Evolutionary conservation across 306 rosid genomes (phyloP).

Genomic region (Prunus campanulata): DNA sequence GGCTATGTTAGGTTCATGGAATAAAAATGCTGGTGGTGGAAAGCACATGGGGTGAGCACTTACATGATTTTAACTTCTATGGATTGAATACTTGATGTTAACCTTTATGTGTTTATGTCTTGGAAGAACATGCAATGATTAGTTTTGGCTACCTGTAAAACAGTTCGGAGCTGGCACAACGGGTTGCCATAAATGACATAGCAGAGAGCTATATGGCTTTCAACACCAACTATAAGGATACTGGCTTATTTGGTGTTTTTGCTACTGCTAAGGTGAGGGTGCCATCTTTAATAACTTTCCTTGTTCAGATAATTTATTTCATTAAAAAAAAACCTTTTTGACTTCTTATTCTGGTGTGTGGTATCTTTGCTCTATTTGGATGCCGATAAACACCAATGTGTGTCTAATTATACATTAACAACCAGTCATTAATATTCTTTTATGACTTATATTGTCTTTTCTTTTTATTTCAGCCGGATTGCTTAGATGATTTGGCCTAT

Average conservation of each 20-base stretch:
- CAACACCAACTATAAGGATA: conserved; percentile 92
- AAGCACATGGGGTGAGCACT: conserved; percentile 86
- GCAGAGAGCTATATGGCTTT: conserved; percentile 95
- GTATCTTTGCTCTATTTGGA: background rate
- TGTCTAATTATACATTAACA: background rate
- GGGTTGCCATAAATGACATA: conserved; percentile 71
- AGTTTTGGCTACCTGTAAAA: conserved; percentile 12
- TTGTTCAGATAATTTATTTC: background rate
- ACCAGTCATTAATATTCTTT: background rate
- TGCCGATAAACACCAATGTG: background rate
- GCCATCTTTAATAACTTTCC: background rate
- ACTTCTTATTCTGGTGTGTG: background rate
- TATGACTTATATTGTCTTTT: background rate
- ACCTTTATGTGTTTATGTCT: background rate
- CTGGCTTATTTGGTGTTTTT: conserved; percentile 83
- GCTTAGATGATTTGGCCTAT: conserved; percentile 75
- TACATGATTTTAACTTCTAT: conserved; percentile 1
- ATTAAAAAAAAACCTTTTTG: background rate
- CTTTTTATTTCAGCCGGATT: conserved; percentile 54
- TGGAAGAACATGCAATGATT: conserved; percentile 10
- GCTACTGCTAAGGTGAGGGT: conserved; percentile 76
- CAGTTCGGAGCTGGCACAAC: conserved; percentile 81
- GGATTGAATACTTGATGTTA: background rate
- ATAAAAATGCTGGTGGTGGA: conserved; percentile 82
- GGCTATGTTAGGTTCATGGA: conserved; percentile 97